phyloP scores from a whole-genome alignment of 1,139 yeast species.

The Taphrina confusa region DNA sequence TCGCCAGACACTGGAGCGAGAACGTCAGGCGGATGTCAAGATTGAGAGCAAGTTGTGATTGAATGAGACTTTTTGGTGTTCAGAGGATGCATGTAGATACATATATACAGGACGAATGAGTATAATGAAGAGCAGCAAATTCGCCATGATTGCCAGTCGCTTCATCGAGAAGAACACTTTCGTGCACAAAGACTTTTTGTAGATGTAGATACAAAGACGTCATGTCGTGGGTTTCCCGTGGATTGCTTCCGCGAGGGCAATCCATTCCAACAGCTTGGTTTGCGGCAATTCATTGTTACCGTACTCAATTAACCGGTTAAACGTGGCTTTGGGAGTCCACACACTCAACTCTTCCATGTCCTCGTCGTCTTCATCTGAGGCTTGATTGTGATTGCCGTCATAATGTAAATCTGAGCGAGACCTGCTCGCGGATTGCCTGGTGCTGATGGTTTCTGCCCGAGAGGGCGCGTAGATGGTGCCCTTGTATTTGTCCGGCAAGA shows the following conservation, averaged over 20 bases:
- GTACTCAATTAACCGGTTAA: conserved; percentile 2
- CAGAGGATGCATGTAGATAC: no score
- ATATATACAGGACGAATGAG: no score
- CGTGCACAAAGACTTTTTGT: no score
- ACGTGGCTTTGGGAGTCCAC: conserved; percentile 3
- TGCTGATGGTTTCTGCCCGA: neutral
- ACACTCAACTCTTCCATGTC: conserved; percentile 28
- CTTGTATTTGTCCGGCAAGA: conserved; percentile 10
- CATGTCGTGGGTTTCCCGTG: neutral
- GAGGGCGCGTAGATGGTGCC: conserved; percentile 23
- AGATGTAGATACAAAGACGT: no score
- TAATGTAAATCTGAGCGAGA: neutral
- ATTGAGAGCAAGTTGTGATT: conserved; percentile 13
- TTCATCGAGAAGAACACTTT: no score
- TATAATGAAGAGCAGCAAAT: no score
- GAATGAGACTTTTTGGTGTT: no score
- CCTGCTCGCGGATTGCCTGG: neutral
- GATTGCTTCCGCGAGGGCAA: conserved; percentile 16
- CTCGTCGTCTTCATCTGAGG: conserved; percentile 2
- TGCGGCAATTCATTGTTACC: conserved; percentile 7
- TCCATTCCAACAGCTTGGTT: conserved; percentile 11
- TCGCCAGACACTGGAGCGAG: conserved; percentile 44
- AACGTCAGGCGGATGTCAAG: conserved; percentile 20
- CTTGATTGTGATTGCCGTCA: neutral
- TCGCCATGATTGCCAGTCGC: no score